Base-by-base conservation (phyloP, 306 rosid species). In the Dalbergia oliveri region DNA sequence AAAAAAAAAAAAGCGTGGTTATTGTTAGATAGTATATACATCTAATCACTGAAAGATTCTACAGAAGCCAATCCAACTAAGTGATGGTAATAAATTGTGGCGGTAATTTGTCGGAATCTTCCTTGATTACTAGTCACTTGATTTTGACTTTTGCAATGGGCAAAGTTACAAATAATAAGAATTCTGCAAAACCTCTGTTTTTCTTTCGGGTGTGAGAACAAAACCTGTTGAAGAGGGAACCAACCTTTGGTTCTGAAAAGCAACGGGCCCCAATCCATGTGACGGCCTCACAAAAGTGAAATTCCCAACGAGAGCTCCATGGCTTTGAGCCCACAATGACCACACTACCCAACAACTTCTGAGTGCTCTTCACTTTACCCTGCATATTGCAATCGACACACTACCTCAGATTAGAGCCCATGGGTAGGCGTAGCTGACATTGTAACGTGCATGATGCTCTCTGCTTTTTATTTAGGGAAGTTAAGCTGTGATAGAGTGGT, bases 201-300 rank as follows among this genome's bases (percentile, higher is more conserved):
- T 21, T 21, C 1, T 26, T 26, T 26, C 1, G 31, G 23, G 31
- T 26, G 2, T 26, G 3, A 26, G 31, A 26, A 26, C 49, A 13
- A 66, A 19, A 54, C 12, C 31, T 11, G 44, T 56, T 62, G 51
- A 57, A 7, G 60, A 49, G 69, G 69, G 76, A 31, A n/a, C 76
- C 16, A 74, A 58, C 57, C 68, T 15, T 4, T 14, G 68, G 68
- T 26, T 12, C 11, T 45, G 65, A 54, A 54, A 43, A 21, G 58
- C n/a, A 50, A 50, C 61, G 87, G 89, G 85, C 50, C 86, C 87
- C 88, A 82, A 77, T 31, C 81, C 90, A 90, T 82, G 93, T 86
- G 87, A 79, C 15, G 9, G 19, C 75, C 58, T 21, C 66, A 19
- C 5, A 70, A 84, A 80, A 34, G 63, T 9, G 74, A 61, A 19